Conservation (phyloP, 179 eudicot genomes). For the Silene noctiflora region DNA sequence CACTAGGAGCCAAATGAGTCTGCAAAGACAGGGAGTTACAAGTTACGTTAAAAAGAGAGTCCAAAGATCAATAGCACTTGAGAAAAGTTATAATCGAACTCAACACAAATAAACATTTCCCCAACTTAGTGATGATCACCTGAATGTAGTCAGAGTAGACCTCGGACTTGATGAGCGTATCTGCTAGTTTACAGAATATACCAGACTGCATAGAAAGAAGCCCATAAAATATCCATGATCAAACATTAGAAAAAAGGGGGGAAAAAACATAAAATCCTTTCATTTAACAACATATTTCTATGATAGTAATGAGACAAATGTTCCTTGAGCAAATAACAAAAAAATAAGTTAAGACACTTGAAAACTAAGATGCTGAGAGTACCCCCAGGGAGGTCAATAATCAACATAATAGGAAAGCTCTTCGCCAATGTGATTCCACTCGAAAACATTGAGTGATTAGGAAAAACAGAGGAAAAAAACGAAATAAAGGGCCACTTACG, state of each 20-base stretch:
- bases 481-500: slow-evolving; percentile 43
- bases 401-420: not conserved
- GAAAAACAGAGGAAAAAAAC: not conserved
- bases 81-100: not conserved
- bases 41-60: not conserved
- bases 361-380: not conserved
- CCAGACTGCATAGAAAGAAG: slow-evolving; percentile 52
- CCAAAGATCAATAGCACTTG: not conserved
- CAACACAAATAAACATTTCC: not conserved
- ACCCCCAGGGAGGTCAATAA: not conserved
- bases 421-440: too few relatives aligned
- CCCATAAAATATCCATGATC: not conserved
- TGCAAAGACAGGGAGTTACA: slow-evolving; percentile 28
- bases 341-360: too few relatives aligned
- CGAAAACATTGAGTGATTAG: not conserved
- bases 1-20: slow-evolving; percentile 93
- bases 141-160: slow-evolving; percentile 72
- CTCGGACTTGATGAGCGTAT: slow-evolving; percentile 59
- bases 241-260: not conserved
- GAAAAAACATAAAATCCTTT: not conserved
- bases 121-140: slow-evolving; percentile 32
- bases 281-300: too few relatives aligned
- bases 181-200: slow-evolving; percentile 54
- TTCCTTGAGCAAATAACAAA: too few relatives aligned
- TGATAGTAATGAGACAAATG: too few relatives aligned